These are phyloP conservation scores for Telopea speciosissima DNA, from an alignment of 177 flowering plant species.

Conservation along the genomic window DNA sequence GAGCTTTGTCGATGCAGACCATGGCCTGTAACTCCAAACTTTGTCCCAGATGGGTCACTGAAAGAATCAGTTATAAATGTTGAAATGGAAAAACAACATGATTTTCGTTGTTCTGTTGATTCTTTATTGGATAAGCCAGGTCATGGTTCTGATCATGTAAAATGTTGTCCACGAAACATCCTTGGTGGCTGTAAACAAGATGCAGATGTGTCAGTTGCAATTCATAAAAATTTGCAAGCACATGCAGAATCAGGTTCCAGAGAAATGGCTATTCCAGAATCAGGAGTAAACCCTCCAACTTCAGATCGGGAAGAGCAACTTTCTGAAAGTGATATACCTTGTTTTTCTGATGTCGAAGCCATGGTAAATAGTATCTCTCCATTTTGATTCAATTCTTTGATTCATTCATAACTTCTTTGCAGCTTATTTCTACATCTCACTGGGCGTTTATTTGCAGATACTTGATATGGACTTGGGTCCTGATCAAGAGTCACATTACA, in stretches of 20 bases:
- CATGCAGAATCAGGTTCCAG: constrained; percentile 22
- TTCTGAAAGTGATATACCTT: constrained; percentile 64
- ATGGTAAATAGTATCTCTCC: constrained; percentile 47
- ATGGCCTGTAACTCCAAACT: constrained; percentile 3
- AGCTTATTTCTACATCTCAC: background rate
- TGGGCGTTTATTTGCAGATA: constrained; percentile 41
- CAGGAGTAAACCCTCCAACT: constrained; percentile 16
- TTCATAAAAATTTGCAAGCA: constrained; percentile 17
- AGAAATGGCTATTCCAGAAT: constrained; percentile 25
- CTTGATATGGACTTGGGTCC: constrained; percentile 90
- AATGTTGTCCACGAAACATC: constrained; percentile 14
- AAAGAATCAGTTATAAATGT: constrained; percentile 26
- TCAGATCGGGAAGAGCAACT: constrained; percentile 44
- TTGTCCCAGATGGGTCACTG: constrained; percentile 14
- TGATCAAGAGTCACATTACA: constrained; percentile 39
- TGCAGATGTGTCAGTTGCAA: constrained; percentile 15
- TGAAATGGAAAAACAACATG: constrained; percentile 21
- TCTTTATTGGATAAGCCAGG: constrained; percentile 20
- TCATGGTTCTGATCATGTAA: constrained; percentile 19
- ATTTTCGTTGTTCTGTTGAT: constrained; percentile 10
- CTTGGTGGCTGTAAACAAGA: constrained; percentile 26
- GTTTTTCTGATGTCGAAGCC: constrained; percentile 81
- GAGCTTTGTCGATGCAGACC: constrained; percentile 21
- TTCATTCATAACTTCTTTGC: background rate
- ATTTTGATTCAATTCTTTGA: background rate